Percentiles rank a stretch among this genome's conserved stretches.
Conservation (phyloP, 2,329 filamentous ascomycete species). For the Aspergillus chevalieri region DNA sequence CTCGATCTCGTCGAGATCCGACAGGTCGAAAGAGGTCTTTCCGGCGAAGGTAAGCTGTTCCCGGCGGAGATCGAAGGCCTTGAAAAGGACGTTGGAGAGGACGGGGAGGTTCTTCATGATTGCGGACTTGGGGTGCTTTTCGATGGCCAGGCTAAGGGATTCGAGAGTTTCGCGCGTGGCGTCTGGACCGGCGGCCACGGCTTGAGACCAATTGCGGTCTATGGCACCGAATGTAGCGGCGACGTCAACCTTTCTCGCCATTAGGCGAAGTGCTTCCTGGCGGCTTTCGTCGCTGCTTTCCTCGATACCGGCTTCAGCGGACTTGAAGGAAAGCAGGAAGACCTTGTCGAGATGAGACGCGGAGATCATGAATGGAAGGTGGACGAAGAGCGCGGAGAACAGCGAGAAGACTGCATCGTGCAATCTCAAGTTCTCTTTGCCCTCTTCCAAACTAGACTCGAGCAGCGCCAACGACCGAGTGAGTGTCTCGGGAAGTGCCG, state of each 20-base stretch:
- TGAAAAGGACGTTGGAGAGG: constrained; percentile 58
- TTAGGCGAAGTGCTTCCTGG: constrained; percentile 61
- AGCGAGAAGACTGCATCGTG: constrained; percentile 80
- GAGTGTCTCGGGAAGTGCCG: constrained; percentile 70
- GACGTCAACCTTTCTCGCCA: constrained; percentile 71
- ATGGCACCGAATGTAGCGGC: constrained; percentile 70
- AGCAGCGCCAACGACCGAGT: constrained; percentile 67
- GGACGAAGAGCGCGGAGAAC: constrained; percentile 69
- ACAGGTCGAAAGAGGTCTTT: constrained; percentile 37
- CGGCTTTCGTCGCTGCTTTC: constrained; percentile 60
- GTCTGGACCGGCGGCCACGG: constrained; percentile 56
- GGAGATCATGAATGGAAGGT: constrained; percentile 85
- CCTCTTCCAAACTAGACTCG: constrained; percentile 52
- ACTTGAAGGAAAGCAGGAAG: constrained; percentile 65
- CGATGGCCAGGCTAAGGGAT: constrained; percentile 64
- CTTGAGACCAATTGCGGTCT: constrained; percentile 63
- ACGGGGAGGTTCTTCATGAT: constrained; percentile 68
- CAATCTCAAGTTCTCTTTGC: constrained; percentile 55
- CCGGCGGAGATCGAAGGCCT: constrained; percentile 46
- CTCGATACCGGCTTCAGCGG: constrained; percentile 58
- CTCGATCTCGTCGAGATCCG: constrained; percentile 55
- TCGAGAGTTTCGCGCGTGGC: constrained; percentile 64
- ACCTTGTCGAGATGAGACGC: constrained; percentile 66
- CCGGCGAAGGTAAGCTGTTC: constrained; percentile 28
- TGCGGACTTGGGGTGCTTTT: constrained; percentile 68